Conservation (phyloP, 1,284 basidiomycete genomes). For the Pyrrhoderma lamaoense region DNA sequence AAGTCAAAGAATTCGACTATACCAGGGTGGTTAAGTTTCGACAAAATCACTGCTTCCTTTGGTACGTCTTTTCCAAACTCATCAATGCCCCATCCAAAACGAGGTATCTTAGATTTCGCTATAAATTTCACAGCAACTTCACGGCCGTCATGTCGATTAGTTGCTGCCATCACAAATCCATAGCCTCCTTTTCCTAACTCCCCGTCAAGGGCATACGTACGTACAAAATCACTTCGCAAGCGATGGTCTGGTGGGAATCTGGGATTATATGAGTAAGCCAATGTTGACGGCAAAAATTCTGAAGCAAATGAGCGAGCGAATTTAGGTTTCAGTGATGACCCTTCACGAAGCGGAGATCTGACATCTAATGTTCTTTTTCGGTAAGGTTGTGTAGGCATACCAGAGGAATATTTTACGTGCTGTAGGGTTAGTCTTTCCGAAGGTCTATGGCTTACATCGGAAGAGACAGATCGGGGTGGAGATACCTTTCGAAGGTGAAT, state of each 20-base stretch:
- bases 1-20: slow-evolving; percentile 80
- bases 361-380: too few relatives aligned
- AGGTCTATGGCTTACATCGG: too few relatives aligned
- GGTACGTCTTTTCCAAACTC: slow-evolving; percentile 57
- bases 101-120: slow-evolving; percentile 75
- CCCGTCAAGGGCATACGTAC: slow-evolving; percentile 60
- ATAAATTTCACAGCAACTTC: slow-evolving; percentile 95
- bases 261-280: slow-evolving; percentile 40
- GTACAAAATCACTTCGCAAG: slow-evolving; percentile 61
- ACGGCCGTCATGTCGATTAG: slow-evolving; percentile 42
- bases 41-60: slow-evolving; percentile 74
- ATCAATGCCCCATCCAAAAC: slow-evolving; percentile 73
- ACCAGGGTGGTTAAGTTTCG: slow-evolving; percentile 67
- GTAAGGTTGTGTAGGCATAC: too few relatives aligned
- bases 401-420: too few relatives aligned
- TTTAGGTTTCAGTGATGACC: slow-evolving; percentile 8
- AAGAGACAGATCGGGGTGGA: too few relatives aligned
- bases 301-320: slow-evolving; percentile 5
- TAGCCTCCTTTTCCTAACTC: slow-evolving; percentile 89
- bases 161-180: slow-evolving; percentile 84
- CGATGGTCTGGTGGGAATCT: slow-evolving; percentile 56
- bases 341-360: neutral
- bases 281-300: slow-evolving; percentile 14
- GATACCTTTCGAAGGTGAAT: neutral
- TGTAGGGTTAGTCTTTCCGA: too few relatives aligned